Conservation (phyloP, 2,329 filamentous ascomycete species). For the Drechslera avenae region DNA sequence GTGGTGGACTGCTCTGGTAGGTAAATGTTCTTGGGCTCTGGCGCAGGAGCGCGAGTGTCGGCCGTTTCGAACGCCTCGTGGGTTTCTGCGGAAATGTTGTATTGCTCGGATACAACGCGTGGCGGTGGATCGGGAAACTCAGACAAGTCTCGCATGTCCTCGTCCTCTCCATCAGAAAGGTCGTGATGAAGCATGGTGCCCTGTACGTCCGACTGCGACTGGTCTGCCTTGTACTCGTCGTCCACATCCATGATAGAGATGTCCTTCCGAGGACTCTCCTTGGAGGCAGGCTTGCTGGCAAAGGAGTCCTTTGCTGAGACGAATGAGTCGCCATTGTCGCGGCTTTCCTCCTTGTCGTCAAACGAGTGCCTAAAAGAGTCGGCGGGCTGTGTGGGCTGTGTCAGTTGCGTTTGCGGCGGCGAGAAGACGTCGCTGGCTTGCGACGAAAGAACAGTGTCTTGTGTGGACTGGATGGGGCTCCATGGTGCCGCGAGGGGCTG, state of each 20-base stretch:
- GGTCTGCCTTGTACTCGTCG: slow-evolving; percentile 30
- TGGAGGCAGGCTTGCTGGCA: slow-evolving; percentile 38
- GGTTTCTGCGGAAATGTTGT: slow-evolving; percentile 41
- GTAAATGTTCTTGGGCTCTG: slow-evolving; percentile 31
- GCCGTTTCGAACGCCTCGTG: slow-evolving; percentile 40
- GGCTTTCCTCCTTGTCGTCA: slow-evolving; percentile 30
- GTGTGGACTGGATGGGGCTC: slow-evolving; percentile 33
- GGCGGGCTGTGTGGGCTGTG: slow-evolving; percentile 40
- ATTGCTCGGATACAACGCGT: slow-evolving; percentile 34
- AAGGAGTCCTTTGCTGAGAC: slow-evolving; percentile 55
- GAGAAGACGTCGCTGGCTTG: slow-evolving; percentile 41
- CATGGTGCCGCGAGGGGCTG: slow-evolving; percentile 40
- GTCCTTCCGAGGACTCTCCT: slow-evolving; percentile 29
- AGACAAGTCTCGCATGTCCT: slow-evolving; percentile 24
- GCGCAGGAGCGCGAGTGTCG: slow-evolving; percentile 24
- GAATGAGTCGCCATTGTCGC: slow-evolving; percentile 53
- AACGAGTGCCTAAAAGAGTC: slow-evolving; percentile 36
- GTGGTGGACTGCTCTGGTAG: slow-evolving; percentile 26
- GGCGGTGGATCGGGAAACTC: slow-evolving; percentile 32
- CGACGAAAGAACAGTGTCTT: slow-evolving; percentile 36
- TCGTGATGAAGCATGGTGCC: slow-evolving; percentile 37
- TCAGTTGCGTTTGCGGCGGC: slow-evolving; percentile 38
- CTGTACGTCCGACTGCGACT: slow-evolving; percentile 25
- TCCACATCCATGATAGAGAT: slow-evolving; percentile 42
- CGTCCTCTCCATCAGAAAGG: slow-evolving; percentile 24